Conservation (phyloP, 2,329 filamentous ascomycete species). For the Thelonectria blattea region DNA sequence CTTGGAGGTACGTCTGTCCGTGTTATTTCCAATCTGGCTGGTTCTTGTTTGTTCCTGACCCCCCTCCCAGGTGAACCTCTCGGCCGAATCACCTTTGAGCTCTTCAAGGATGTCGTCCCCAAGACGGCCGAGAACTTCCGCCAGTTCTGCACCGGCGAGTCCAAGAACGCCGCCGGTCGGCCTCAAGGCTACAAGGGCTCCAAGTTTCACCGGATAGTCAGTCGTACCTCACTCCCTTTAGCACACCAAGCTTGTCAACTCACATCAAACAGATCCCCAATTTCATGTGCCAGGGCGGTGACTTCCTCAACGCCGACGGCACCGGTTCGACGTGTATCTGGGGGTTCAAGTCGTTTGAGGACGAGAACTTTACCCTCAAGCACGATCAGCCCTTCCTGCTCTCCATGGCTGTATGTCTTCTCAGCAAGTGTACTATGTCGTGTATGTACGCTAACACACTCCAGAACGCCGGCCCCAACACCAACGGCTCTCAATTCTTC, state of each 20-base stretch:
- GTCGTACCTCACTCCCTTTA: constrained; percentile 46
- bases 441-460: neutral
- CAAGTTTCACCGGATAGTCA: constrained; percentile 91
- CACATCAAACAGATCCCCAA: constrained; percentile 73
- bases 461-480: constrained; percentile 88
- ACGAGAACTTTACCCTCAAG: constrained; percentile 85
- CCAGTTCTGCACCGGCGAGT: constrained; percentile 95
- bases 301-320: constrained; percentile 93
- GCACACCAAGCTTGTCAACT: too few species aligned
- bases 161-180: constrained; percentile 75
- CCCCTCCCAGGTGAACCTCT: constrained; percentile 76
- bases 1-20: constrained; percentile 66
- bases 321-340: constrained; percentile 90
- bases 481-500: constrained; percentile 97
- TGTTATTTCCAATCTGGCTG: neutral
- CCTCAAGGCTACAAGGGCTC: constrained; percentile 93
- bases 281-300: constrained; percentile 98
- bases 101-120: constrained; percentile 84
- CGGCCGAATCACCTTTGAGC: constrained; percentile 86
- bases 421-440: too few species aligned
- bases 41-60: neutral
- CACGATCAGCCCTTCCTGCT: constrained; percentile 83
- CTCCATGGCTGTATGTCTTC: constrained; percentile 78
- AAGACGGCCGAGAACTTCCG: constrained; percentile 96
- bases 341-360: constrained; percentile 80